Evolutionary conservation across 495 filamentous ascomycete species (phyloP), one percentile per base, ranked within the genome.

Genomic region (Letharia columbiana): DNA sequence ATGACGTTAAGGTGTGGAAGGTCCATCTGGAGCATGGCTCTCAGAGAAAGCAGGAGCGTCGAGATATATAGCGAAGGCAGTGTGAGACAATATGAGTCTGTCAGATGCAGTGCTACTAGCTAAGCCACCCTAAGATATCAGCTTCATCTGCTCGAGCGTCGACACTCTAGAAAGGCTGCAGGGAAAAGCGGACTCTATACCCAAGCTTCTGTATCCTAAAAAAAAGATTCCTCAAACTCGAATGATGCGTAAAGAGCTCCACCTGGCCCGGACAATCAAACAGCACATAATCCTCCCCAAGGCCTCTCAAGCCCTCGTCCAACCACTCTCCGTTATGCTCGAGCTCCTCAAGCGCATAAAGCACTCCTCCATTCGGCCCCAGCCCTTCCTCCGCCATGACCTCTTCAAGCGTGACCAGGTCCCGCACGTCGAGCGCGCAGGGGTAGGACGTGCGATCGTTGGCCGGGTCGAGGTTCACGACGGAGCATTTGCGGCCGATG

Each of bases 241-340:
- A 82, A 75, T 98, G 94, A 74, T 97, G 92, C 50, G 92, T 97
- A 73, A 96, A 97, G 0, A 98, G 82, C 78, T 98, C 94, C 15
- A 96, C 94, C 73, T 98, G 94, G 2, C 94, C 94, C 0, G 94
- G 94, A 66, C 94, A 97, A 77, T 98, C 94, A 62, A 98, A 97
- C 6, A 98, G 75, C 59, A 98, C 79, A 76, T 98, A 98, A 66
- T 97, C 92, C 61, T 96, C 92, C 66, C 84, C 89, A 28, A 96
- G 75, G 71, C 84, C 83, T 64, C 86, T 88, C 63, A 96, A 69
- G 20, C 90, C 89, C 42, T 87, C 80, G 72, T 94, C 90, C 12
- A 98, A 75, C 89, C 91, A 98, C 65, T 93, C 91, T 57, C 91
- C 84, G 70, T 97, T 97, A 68, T 90, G 79, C 73, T 97, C 94